phyloP scores from a whole-genome alignment of 2,329 filamentous ascomycete genomes.

The Ascocoryne sarcoides region DNA sequence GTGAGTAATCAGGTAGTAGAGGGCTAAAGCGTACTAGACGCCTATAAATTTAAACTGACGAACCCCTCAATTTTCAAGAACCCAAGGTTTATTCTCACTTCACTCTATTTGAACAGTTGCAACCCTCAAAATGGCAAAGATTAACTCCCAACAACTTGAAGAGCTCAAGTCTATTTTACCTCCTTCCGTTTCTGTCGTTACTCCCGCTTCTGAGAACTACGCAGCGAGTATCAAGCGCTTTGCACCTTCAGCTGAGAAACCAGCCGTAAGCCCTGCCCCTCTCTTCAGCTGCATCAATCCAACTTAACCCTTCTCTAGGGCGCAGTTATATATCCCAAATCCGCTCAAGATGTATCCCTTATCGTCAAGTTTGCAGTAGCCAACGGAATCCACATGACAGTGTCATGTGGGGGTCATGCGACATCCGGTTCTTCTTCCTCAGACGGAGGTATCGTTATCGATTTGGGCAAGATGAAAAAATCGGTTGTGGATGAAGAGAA shows the following conservation, averaged over 20 bases:
- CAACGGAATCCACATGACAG: slow-evolving; percentile 11
- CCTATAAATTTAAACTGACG: no score
- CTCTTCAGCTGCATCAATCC: background rate
- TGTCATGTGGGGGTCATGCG: slow-evolving; percentile 14
- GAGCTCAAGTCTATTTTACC: no score
- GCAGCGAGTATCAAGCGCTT: slow-evolving; percentile 16
- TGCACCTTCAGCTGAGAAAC: slow-evolving; percentile 16
- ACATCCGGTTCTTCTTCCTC: slow-evolving; percentile 15
- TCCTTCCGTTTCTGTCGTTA: no score
- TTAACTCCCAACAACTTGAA: no score
- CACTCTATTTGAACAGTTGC: no score
- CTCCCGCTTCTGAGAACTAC: slow-evolving; percentile 14
- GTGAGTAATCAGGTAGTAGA: no score
- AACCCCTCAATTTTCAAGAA: no score
- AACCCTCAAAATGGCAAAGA: no score
- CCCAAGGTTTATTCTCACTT: no score
- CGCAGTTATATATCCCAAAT: slow-evolving; percentile 13
- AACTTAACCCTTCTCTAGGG: slow-evolving; percentile 5
- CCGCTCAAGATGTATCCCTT: slow-evolving; percentile 11
- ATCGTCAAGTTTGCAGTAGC: slow-evolving; percentile 10
- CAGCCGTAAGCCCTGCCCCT: slow-evolving; percentile 12
- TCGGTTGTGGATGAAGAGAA: background rate
- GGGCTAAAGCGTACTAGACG: no score
- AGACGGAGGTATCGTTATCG: slow-evolving; percentile 17
- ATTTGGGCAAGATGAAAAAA: slow-evolving; percentile 11